Evolutionary conservation across 1,284 basidiomycete species (phyloP).

Genomic region (Caloboletus inedulis): DNA sequence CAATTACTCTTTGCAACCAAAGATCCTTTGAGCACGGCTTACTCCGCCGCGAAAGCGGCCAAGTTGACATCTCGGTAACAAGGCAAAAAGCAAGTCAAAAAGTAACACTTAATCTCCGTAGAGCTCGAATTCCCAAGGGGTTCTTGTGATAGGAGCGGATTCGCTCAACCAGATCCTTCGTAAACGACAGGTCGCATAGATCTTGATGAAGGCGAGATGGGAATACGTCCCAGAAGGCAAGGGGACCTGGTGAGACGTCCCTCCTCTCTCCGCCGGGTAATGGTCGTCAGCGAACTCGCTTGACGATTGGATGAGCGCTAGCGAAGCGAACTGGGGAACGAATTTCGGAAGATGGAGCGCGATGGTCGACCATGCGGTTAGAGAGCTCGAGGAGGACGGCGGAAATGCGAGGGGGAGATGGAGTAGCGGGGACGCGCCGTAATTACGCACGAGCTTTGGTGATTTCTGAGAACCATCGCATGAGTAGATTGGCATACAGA

Average conservation of each 20-base stretch:
- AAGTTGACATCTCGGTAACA: slow-evolving; percentile 17
- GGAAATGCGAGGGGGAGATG: slow-evolving; percentile 75
- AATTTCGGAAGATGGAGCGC: slow-evolving; percentile 58
- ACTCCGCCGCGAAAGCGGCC: slow-evolving; percentile 20
- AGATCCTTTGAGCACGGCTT: slow-evolving; percentile 12
- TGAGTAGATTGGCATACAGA: slow-evolving; percentile 5
- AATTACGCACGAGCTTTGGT: slow-evolving; percentile 47
- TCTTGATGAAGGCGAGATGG: slow-evolving; percentile 66
- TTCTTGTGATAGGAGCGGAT: slow-evolving; percentile 42
- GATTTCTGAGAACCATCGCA: slow-evolving; percentile 44
- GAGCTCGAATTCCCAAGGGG: slow-evolving; percentile 72
- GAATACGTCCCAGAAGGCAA: slow-evolving; percentile 61
- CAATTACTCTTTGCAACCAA: slow-evolving; percentile 22
- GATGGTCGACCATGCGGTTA: slow-evolving; percentile 75
- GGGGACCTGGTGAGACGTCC: slow-evolving; percentile 19
- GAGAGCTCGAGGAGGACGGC: slow-evolving; percentile 43
- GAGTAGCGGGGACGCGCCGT: slow-evolving; percentile 50
- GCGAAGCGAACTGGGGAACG: slow-evolving; percentile 61
- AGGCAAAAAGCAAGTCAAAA: slow-evolving; percentile 10
- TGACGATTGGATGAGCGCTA: slow-evolving; percentile 33
- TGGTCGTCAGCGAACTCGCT: slow-evolving; percentile 29
- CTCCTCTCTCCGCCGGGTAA: slow-evolving; percentile 21
- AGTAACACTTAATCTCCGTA: slow-evolving; percentile 36
- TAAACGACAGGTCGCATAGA: slow-evolving; percentile 80
- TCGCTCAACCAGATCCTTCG: slow-evolving; percentile 78